Base-by-base conservation (phyloP, 2,329 filamentous ascomycete species). In the Neurospora sp. region DNA sequence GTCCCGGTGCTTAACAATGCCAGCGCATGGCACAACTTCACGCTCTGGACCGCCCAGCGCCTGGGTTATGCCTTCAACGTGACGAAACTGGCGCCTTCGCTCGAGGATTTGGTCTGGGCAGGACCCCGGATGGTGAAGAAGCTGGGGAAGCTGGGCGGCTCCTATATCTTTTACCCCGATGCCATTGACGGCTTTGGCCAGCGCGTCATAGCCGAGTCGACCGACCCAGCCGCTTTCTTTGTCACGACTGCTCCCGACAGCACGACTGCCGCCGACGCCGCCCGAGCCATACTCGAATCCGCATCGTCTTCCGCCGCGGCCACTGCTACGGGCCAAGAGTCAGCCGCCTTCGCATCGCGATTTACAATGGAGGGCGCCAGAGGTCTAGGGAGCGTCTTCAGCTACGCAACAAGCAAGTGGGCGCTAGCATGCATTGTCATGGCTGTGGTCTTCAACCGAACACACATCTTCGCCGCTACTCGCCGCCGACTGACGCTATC, bases 351-450 rank as follows among this genome's bases (percentile, higher is more conserved):
- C 70, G 77, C 80, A 69, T 83, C 84, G 7, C 82, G 82, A 39
- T 83, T 90, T 72, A 85, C 87, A 6, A 78, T 88, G 73, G 88
- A 90, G 74, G 82, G 87, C 33, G 82, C 85, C 1, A 88, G 90
- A 77, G 93, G 91, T 62, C 84, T 97, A 62, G 92, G 93, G 66
- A 93, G 92, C 72, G 89, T 98, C 71, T 94, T 98, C 80, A 91
- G 89, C 75, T 99, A 98, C 80, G 85, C 93, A 62, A 96, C 92
- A 1, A 96, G 93, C 80, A 91, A 91, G 79, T 98, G 96, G 96
- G 94, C 95, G 0, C 82, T 98, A 70, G 90, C 90, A 68, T 97
- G 93, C 76, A 90, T 98, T 75, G 88, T 90, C 43, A 92, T 95
- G 84, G 93, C 93, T 28, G 87, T 98, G 71, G 82, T 97, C 70